These are phyloP conservation scores for Astragalus glycyphyllos DNA, from an alignment of 306 rosid genomes.

Conservation along the genomic window DNA sequence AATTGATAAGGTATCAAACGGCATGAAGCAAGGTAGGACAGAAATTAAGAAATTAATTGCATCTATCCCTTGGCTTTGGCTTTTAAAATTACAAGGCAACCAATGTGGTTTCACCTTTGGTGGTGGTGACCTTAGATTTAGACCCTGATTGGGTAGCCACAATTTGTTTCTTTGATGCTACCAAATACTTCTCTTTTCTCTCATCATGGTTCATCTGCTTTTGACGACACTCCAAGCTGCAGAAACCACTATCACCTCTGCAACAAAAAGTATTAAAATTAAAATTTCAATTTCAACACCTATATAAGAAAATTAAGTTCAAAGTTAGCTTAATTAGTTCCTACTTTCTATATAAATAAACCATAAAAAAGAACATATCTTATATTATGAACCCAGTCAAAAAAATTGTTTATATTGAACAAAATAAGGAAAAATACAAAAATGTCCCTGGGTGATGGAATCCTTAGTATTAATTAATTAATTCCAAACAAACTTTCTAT, in stretches of 20 bases:
- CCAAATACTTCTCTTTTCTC: conserved; percentile 60
- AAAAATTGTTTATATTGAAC: too few species aligned
- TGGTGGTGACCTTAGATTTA: conserved; percentile 40
- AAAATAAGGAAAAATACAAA: too few species aligned
- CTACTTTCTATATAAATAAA: neutral
- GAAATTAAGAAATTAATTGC: neutral
- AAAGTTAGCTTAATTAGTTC: neutral
- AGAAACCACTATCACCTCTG: conserved; percentile 86
- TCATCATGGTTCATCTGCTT: conserved; percentile 83
- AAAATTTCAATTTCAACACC: neutral
- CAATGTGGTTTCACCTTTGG: conserved; percentile 68
- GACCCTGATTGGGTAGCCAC: conserved; percentile 39
- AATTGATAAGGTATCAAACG: neutral
- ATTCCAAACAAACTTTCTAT: too few species aligned
- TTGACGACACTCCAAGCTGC: conserved; percentile 86
- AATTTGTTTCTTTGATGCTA: conserved; percentile 57
- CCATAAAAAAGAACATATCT: too few species aligned
- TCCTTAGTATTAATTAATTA: too few species aligned
- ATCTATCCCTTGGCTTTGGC: neutral
- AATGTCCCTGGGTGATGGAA: too few species aligned
- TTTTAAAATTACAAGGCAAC: conserved; percentile 54
- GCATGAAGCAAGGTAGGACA: neutral
- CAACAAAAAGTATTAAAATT: neutral
- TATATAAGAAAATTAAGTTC: too few species aligned
- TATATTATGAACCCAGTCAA: too few species aligned